A percentile compares a stretch with the other conserved stretches of the same genome.
Evolutionary conservation across 1,139 yeast species (phyloP).

Genomic region (Hyphopichia burtonii): DNA sequence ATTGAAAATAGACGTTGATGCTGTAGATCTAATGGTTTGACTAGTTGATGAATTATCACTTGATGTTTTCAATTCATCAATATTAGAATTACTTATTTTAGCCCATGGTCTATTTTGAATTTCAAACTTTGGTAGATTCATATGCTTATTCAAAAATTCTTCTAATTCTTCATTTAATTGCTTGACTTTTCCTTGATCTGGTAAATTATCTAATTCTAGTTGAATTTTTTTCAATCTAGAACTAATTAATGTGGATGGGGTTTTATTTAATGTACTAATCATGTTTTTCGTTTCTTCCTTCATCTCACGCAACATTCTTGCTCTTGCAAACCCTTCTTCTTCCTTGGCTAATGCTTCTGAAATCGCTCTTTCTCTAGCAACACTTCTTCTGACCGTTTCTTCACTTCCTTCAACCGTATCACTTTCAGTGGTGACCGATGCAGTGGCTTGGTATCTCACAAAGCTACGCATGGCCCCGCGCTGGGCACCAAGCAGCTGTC

Average conservation of each 20-base stretch:
- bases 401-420: neutral
- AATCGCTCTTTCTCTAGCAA: conserved; percentile 39
- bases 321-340: conserved; percentile 38
- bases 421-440: conserved; percentile 1
- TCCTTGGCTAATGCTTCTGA: conserved; percentile 48
- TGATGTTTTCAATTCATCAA: neutral
- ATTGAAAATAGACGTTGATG: conserved; percentile 28
- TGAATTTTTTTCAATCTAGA: conserved; percentile 32
- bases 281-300: conserved; percentile 25
- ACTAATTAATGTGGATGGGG: conserved; percentile 32
- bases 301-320: conserved; percentile 38
- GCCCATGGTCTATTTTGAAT: conserved; percentile 39
- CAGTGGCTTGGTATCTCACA: conserved; percentile 2
- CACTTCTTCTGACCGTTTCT: conserved; percentile 20
- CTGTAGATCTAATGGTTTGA: conserved; percentile 25
- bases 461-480: neutral
- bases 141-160: conserved; percentile 34
- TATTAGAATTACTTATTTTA: neutral
- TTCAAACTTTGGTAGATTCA: conserved; percentile 35
- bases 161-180: conserved; percentile 45
- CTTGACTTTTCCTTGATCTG: conserved; percentile 31
- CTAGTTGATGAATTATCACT: neutral
- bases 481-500: neutral
- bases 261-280: conserved; percentile 34
- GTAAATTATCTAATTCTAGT: conserved; percentile 26